A percentile compares a stretch with the other conserved stretches of the same genome.
phyloP scores from a whole-genome alignment of 169 alveolate species.

The Plasmodium falciparum region DNA sequence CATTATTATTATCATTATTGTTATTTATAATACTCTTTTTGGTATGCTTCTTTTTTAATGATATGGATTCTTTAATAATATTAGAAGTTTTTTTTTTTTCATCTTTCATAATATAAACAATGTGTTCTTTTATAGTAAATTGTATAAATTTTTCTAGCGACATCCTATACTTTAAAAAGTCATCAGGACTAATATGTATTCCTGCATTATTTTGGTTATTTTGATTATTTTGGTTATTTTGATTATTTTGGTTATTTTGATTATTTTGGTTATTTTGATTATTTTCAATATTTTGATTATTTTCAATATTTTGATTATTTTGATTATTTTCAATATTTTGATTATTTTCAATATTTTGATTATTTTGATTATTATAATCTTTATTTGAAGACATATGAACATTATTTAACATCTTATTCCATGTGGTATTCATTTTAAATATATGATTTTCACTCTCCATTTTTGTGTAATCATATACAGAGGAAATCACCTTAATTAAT shows the following conservation, averaged over 20 bases:
- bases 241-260: not conserved
- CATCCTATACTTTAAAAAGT: not conserved
- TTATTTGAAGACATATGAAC: conserved; percentile 4
- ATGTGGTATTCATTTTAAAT: too few relatives aligned
- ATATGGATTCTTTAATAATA: conserved; percentile 7
- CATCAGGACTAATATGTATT: not conserved
- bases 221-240: not conserved
- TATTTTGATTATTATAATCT: not conserved
- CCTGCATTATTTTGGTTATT: conserved; percentile 5
- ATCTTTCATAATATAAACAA: not conserved
- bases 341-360: not conserved
- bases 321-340: not conserved
- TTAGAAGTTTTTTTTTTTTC: conserved; percentile 19
- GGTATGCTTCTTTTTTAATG: not conserved
- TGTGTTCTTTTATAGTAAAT: conserved; percentile 13
- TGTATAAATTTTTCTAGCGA: conserved; percentile 23
- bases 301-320: not conserved
- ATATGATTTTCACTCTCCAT: too few relatives aligned
- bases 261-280: not conserved
- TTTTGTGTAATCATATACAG: conserved; percentile 2
- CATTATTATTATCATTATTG: too few relatives aligned
- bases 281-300: not conserved
- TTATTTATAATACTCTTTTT: not conserved
- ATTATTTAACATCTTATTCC: not conserved
- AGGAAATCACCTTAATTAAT: conserved; percentile 16